phyloP scores from a whole-genome alignment of 2,329 filamentous ascomycete genomes.

The Lachnellula arida region DNA sequence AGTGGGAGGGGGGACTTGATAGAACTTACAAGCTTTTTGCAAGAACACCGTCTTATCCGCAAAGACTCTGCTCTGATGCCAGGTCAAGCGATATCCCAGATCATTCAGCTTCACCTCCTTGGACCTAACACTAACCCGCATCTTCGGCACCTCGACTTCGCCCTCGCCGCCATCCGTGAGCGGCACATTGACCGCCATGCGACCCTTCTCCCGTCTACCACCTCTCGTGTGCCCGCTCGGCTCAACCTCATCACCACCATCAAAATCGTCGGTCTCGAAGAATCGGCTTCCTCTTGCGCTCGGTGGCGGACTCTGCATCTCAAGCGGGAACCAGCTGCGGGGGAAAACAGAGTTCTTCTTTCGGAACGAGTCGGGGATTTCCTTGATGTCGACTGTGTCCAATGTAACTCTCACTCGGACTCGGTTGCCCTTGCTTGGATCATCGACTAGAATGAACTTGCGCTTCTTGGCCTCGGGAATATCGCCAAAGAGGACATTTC shows the following conservation, averaged over 20 bases:
- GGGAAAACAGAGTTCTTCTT: constrained; percentile 87
- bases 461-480: constrained; percentile 86
- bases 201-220: constrained; percentile 25
- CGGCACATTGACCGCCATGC: constrained; percentile 57
- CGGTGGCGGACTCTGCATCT: constrained; percentile 84
- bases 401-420: constrained; percentile 88
- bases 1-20: neutral
- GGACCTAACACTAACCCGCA: constrained; percentile 62
- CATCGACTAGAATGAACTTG: constrained; percentile 95
- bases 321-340: constrained; percentile 84
- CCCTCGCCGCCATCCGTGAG: constrained; percentile 65
- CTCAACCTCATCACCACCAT: constrained; percentile 46
- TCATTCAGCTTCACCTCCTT: constrained; percentile 93
- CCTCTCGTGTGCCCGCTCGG: constrained; percentile 27
- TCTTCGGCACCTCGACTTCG: constrained; percentile 70
- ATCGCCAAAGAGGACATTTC: constrained; percentile 76
- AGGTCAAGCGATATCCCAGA: constrained; percentile 90
- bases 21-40: constrained; percentile 81
- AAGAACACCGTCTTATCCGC: constrained; percentile 80
- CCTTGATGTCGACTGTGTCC: constrained; percentile 89
- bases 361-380: constrained; percentile 93
- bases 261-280: constrained; percentile 64
- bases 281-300: constrained; percentile 70
- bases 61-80: constrained; percentile 92
- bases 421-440: constrained; percentile 72